Evolutionary conservation across 1,284 basidiomycete species (phyloP), one percentile per base, ranked within the genome.

Genomic region (Puccinia triticina): DNA sequence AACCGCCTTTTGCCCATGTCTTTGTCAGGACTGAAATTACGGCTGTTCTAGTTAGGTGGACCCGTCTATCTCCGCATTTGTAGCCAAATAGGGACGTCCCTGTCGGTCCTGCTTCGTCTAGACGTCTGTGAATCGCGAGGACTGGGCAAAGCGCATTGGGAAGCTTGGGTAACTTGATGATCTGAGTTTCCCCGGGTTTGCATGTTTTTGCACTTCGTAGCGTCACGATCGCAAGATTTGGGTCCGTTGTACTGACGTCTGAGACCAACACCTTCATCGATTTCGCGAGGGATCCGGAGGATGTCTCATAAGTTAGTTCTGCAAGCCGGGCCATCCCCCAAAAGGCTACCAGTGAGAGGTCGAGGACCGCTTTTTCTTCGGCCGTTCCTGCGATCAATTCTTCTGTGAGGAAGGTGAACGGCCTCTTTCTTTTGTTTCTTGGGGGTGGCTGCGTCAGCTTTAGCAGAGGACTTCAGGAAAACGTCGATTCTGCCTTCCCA

Each of bases 321-420:
- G 8, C 18, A 8, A 77, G n/a, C n/a, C n/a, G n/a, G n/a, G n/a
- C n/a, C n/a, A n/a, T n/a, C n/a, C n/a, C n/a, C n/a, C n/a, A n/a
- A 55, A 77, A 77, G n/a, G 74, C 55, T 1, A 77, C 21, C 12
- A 37, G 29, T n/a, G n/a, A n/a, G n/a, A n/a, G n/a, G n/a, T n/a
- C n/a, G n/a, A n/a, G n/a, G n/a, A n/a, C n/a, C n/a, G 3, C 12
- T 40, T 26, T 21, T 40, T 67, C 64, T 21, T 26, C 18, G 14
- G 11, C 21, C 11, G 18, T 18, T 32, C 5, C 5, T 55, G n/a
- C n/a, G n/a, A n/a, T n/a, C n/a, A n/a, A n/a, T n/a, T n/a, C n/a
- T 48, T 7, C 40, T 11, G 3, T 40, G 7, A 40, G 32, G 34
- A 4, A 40, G 2, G 32, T 37, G 32, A 40, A 64, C 21, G 7